Conservation (phyloP, 495 filamentous ascomycete genomes). For the Penicillium steckii region DNA sequence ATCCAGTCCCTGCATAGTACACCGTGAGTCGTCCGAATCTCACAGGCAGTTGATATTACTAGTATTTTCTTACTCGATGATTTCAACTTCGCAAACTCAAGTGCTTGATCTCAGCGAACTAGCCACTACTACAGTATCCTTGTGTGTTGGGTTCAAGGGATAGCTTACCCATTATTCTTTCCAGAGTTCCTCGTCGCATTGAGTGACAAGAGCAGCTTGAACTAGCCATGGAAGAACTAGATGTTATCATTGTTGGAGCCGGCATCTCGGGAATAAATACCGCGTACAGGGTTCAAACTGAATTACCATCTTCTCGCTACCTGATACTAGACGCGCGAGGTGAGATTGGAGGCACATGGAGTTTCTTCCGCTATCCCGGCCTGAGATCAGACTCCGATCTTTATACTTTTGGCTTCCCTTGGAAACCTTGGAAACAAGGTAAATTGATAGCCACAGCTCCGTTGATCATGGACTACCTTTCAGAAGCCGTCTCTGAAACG, state of each 20-base stretch:
- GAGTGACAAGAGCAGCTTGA: not conserved
- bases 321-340: constrained; percentile 56
- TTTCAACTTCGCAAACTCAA: too few relatives aligned
- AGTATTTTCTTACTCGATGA: too few relatives aligned
- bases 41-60: too few relatives aligned
- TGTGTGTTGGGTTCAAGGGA: not conserved
- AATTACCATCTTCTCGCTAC: constrained; percentile 48
- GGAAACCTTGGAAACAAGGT: constrained; percentile 55
- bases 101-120: too few relatives aligned
- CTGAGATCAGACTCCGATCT: constrained; percentile 59
- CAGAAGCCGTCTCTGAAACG: constrained; percentile 47
- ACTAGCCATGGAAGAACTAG: not conserved
- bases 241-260: not conserved
- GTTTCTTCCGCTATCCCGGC: constrained; percentile 61
- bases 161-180: not conserved
- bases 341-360: constrained; percentile 61
- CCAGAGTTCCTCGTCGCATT: not conserved
- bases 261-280: constrained; percentile 49
- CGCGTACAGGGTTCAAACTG: constrained; percentile 57
- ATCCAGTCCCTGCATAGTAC: too few relatives aligned
- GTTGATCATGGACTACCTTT: constrained; percentile 56
- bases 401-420: constrained; percentile 57
- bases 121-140: too few relatives aligned
- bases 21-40: too few relatives aligned
- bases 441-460: constrained; percentile 53